phyloP scores from a whole-genome alignment of 2,329 filamentous ascomycete species.

The Xylariales sp. region DNA sequence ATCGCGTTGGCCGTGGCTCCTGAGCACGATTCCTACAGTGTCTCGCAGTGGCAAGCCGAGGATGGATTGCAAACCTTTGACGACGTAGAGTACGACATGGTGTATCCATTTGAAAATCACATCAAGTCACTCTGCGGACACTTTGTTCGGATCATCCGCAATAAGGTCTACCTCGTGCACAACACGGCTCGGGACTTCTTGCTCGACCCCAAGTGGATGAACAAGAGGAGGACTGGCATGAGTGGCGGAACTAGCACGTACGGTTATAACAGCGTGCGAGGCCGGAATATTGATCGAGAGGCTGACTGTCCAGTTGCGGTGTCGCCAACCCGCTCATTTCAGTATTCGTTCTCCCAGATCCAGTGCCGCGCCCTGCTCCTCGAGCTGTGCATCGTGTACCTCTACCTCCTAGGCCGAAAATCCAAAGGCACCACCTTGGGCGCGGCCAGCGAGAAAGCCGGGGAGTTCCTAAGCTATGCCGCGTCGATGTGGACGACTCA shows the following conservation, averaged over 20 bases:
- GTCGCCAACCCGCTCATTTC: not conserved
- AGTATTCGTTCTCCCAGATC: not conserved
- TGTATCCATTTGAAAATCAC: constrained; percentile 11
- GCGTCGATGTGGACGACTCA: not conserved
- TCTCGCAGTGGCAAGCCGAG: not conserved
- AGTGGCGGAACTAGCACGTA: not conserved
- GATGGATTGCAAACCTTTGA: constrained; percentile 6
- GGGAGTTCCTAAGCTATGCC: not conserved
- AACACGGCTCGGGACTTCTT: constrained; percentile 18
- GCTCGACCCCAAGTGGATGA: constrained; percentile 5
- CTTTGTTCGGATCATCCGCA: constrained; percentile 12
- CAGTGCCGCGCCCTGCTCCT: not conserved
- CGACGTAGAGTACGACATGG: constrained; percentile 11
- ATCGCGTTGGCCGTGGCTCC: constrained; percentile 11
- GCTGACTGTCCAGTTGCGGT: no score
- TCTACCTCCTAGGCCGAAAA: not conserved
- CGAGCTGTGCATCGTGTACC: not conserved
- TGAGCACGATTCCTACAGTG: not conserved
- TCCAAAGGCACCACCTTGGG: not conserved
- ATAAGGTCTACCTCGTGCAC: constrained; percentile 16
- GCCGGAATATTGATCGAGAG: no score
- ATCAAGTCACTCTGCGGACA: constrained; percentile 13
- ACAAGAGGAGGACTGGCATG: not conserved
- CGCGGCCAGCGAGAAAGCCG: not conserved
- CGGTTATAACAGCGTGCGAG: not conserved